These are phyloP conservation scores for Exophiala lecanii-corni DNA, from an alignment of 2,329 filamentous ascomycete genomes.

Conservation along the genomic window DNA sequence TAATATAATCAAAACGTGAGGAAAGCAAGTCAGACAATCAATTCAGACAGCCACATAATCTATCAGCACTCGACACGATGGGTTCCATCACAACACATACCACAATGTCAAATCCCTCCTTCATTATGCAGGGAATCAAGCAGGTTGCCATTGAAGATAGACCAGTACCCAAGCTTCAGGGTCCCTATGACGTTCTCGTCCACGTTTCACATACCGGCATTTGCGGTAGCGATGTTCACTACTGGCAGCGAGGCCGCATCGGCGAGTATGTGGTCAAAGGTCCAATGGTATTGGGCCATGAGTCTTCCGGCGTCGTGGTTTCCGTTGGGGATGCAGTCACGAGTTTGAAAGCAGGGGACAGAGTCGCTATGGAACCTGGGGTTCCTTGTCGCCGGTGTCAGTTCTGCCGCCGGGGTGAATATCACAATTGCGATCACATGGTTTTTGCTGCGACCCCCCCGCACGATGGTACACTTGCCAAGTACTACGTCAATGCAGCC, in stretches of 20 bases:
- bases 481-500: slow-evolving; percentile 45
- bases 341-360: slow-evolving; percentile 42
- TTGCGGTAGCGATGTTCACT: slow-evolving; percentile 46
- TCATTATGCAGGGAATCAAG: slow-evolving; percentile 45
- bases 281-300: slow-evolving; percentile 42
- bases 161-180: slow-evolving; percentile 35
- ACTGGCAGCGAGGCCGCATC: slow-evolving; percentile 42
- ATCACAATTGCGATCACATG: slow-evolving; percentile 42
- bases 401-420: slow-evolving; percentile 38
- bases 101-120: slow-evolving; percentile 46
- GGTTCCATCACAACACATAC: too few species aligned
- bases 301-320: slow-evolving; percentile 41
- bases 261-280: slow-evolving; percentile 43
- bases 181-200: slow-evolving; percentile 40
- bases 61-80: too few species aligned
- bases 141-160: slow-evolving; percentile 45
- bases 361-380: slow-evolving; percentile 48
- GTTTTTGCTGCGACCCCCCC: slow-evolving; percentile 50
- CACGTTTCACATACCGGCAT: slow-evolving; percentile 46
- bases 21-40: too few species aligned
- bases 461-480: slow-evolving; percentile 46
- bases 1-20: too few species aligned
- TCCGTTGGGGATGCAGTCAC: slow-evolving; percentile 33
- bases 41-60: too few species aligned
- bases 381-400: slow-evolving; percentile 44